These are phyloP conservation scores for Talaromyces trachyspermus DNA, from an alignment of 495 filamentous ascomycete species.

Conservation along the genomic window DNA sequence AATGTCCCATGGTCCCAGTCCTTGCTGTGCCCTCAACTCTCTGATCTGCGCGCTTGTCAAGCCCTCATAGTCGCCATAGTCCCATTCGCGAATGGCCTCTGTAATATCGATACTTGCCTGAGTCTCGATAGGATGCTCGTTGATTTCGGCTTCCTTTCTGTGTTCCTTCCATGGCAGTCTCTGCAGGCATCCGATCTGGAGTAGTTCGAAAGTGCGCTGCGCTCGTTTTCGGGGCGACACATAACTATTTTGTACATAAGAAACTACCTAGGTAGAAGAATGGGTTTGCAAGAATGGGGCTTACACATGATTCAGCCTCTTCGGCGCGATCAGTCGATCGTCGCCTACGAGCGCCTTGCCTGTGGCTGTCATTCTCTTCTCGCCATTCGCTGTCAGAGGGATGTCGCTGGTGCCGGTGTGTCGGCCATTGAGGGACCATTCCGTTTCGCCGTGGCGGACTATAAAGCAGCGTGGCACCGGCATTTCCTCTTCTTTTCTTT, in stretches of 20 bases:
- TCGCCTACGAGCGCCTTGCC: slow-evolving; percentile 76
- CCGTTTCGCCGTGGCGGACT: slow-evolving; percentile 89
- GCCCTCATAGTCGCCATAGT: slow-evolving; percentile 94
- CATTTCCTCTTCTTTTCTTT: no score
- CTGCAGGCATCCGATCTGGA: slow-evolving; percentile 52
- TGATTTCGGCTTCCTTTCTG: slow-evolving; percentile 25
- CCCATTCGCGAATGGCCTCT: slow-evolving; percentile 83
- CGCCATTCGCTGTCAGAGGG: slow-evolving; percentile 76
- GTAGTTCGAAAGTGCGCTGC: slow-evolving; percentile 78
- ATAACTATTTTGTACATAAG: slow-evolving; percentile 36
- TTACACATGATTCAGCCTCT: slow-evolving; percentile 69
- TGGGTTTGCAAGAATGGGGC: slow-evolving; percentile 8
- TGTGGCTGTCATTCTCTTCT: slow-evolving; percentile 74
- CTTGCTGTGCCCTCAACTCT: slow-evolving; percentile 37
- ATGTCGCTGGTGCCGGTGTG: slow-evolving; percentile 88
- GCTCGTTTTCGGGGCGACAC: slow-evolving; percentile 84
- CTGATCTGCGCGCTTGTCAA: slow-evolving; percentile 69
- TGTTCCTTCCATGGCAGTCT: slow-evolving; percentile 45
- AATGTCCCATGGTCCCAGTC: slow-evolving; percentile 60
- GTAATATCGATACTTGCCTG: slow-evolving; percentile 57
- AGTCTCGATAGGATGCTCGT: slow-evolving; percentile 37
- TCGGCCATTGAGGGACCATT: slow-evolving; percentile 90
- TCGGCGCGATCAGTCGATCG: slow-evolving; percentile 79
- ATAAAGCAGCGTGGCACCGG: slow-evolving; percentile 80
- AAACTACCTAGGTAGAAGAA: background rate